Conservation (phyloP, 305 asterid genomes). For the Ajuga reptans region DNA sequence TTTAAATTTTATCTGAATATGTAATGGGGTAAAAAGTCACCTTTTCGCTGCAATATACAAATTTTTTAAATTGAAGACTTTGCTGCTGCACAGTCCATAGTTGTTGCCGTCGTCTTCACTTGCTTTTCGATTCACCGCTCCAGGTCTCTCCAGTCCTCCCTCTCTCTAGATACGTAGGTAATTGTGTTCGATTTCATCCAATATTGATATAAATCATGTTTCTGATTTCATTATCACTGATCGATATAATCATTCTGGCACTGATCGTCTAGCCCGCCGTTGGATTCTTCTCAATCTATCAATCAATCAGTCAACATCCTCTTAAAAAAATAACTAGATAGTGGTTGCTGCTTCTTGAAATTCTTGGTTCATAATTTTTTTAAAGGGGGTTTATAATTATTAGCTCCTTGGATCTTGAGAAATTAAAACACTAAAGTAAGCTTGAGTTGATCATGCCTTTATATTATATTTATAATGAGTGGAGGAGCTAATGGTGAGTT, state of each 20-base stretch:
- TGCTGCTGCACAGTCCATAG: background rate
- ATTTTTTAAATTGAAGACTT: background rate
- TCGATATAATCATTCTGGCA: background rate
- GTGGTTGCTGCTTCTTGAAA: background rate
- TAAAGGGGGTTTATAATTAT: background rate
- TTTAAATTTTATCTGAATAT: no score
- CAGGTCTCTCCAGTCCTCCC: background rate
- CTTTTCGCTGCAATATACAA: no score
- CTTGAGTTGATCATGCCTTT: background rate
- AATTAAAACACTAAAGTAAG: background rate
- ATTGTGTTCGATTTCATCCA: background rate
- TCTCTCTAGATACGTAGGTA: background rate
- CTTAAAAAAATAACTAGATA: background rate
- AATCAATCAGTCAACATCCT: background rate
- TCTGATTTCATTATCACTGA: constrained; percentile 10
- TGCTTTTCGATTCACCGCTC: background rate
- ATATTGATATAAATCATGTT: background rate
- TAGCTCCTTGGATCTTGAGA: background rate
- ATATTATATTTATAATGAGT: background rate
- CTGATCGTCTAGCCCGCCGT: background rate
- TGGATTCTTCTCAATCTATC: background rate
- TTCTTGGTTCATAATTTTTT: background rate
- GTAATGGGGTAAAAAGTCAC: no score
- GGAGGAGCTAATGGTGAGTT: background rate
- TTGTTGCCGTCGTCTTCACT: background rate